Percentiles rank a stretch among this genome's conserved stretches.
phyloP scores from a whole-genome alignment of 2,329 filamentous ascomycete genomes.

The Clarireedia homoeocarpa region DNA sequence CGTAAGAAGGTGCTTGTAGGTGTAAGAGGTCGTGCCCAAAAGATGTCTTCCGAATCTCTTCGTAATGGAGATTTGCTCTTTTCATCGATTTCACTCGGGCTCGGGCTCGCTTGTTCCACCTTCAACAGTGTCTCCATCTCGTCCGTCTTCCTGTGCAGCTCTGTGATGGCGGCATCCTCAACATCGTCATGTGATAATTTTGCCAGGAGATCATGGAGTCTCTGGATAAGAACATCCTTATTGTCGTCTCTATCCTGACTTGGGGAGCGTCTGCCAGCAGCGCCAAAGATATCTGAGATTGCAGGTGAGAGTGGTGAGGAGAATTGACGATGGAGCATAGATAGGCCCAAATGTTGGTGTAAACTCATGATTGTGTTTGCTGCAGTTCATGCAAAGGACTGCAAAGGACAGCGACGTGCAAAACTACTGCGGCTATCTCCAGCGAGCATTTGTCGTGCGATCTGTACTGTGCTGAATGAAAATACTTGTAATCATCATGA shows the following conservation, averaged over 20 bases:
- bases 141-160: slow-evolving; percentile 32
- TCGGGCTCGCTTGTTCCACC: slow-evolving; percentile 10
- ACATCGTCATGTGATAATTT: slow-evolving; percentile 25
- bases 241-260: slow-evolving; percentile 24
- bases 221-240: slow-evolving; percentile 28
- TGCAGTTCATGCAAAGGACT: not conserved
- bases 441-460: not conserved
- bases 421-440: not conserved
- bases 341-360: slow-evolving; percentile 15
- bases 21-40: slow-evolving; percentile 22
- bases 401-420: not conserved
- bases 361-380: slow-evolving; percentile 19
- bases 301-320: slow-evolving; percentile 15
- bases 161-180: slow-evolving; percentile 24
- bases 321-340: slow-evolving; percentile 23
- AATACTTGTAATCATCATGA: too few relatives aligned
- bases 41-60: slow-evolving; percentile 13
- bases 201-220: slow-evolving; percentile 30
- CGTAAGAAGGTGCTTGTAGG: slow-evolving; percentile 18
- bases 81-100: not conserved
- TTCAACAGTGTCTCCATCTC: slow-evolving; percentile 30
- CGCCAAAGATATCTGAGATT: slow-evolving; percentile 6
- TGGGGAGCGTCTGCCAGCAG: too few relatives aligned
- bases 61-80: slow-evolving; percentile 3
- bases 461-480: not conserved